Base-by-base conservation (phyloP, 805 yeast species). In the Zygoascus tannicola region DNA sequence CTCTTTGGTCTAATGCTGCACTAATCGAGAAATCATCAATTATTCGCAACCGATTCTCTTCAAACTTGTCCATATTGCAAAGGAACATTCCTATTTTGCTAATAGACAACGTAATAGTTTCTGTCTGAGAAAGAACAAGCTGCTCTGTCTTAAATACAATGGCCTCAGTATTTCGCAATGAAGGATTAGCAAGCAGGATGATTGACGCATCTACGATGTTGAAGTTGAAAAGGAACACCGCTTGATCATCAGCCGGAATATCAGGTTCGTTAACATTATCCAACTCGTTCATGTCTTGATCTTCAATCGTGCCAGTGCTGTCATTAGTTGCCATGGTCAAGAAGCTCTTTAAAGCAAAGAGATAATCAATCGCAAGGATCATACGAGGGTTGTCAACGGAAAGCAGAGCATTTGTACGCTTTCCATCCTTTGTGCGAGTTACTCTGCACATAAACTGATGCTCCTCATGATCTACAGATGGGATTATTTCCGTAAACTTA, bases 1-100 rank as follows among this genome's bases (percentile, higher is more conserved):
- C 81, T 37, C 86, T 68, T 5, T 75, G 70, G 56, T 90, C 96
- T 44, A 83, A 64, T 0, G 85, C 75, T 44, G 84, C 70, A 1
- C 87, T 77, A 2, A 86, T 65, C 1, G 94, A 82, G 61, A 90
- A 92, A 54, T 92, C 96, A 60, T 92, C 97, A 47, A 92, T 70
- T 22, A 92, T 73, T 44, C 96, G 68, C 41, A 87, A 67, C 43
- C 80, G 70, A 44, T 71, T 71, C 8, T 73, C 71, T n/a, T 80
- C 80, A 41, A 70, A 71, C 3, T 74, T 58, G 51, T 80, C 73
- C 94, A 92, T 87, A 20, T 69, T 71, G 38, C 87, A 76, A 47
- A 92, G 65, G 56, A 84, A 92, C 81, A 92, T 77, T 2, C 97
- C 97, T 42, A 87, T 76, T 47, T 82, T 85, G 50, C 80, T 74